Conservation (phyloP, 1,284 basidiomycete species). For the Trametes sp. region DNA sequence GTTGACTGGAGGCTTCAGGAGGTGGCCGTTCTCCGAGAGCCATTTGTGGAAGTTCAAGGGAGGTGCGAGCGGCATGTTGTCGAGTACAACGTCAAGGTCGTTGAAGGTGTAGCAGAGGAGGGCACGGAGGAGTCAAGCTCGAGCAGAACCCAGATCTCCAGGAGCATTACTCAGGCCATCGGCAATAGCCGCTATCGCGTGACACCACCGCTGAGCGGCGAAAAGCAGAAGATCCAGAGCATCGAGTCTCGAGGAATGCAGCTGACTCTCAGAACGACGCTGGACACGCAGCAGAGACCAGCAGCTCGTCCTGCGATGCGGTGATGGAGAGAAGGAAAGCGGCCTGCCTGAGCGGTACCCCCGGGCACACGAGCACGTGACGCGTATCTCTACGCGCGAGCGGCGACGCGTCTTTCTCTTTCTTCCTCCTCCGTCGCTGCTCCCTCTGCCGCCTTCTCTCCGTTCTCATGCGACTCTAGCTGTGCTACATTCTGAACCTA, state of each 20-base stretch:
- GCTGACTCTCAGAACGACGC: too few relatives aligned
- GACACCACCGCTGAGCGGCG: not conserved
- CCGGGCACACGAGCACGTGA: slow-evolving; percentile 9
- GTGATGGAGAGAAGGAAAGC: not conserved
- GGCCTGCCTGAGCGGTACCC: not conserved
- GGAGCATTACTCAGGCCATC: slow-evolving; percentile 13
- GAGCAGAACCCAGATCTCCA: not conserved
- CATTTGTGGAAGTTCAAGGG: slow-evolving; percentile 89
- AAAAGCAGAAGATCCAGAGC: not conserved
- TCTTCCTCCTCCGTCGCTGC: not conserved
- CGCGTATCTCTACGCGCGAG: not conserved
- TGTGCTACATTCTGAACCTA: not conserved
- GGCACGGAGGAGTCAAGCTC: too few relatives aligned
- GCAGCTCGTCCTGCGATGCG: too few relatives aligned
- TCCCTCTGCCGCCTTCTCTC: not conserved
- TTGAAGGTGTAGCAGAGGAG: too few relatives aligned
- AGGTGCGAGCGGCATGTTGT: slow-evolving; percentile 65
- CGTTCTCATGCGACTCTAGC: not conserved
- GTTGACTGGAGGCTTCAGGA: slow-evolving; percentile 89
- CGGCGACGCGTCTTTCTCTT: slow-evolving; percentile 8
- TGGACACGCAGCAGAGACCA: too few relatives aligned
- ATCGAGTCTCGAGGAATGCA: too few relatives aligned
- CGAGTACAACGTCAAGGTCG: too few relatives aligned
- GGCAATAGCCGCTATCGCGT: slow-evolving; percentile 15
- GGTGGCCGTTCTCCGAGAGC: slow-evolving; percentile 80